Percentiles rank a stretch among this genome's conserved stretches.
Conservation (phyloP, 441 rosid species). For the Populus hybrid region DNA sequence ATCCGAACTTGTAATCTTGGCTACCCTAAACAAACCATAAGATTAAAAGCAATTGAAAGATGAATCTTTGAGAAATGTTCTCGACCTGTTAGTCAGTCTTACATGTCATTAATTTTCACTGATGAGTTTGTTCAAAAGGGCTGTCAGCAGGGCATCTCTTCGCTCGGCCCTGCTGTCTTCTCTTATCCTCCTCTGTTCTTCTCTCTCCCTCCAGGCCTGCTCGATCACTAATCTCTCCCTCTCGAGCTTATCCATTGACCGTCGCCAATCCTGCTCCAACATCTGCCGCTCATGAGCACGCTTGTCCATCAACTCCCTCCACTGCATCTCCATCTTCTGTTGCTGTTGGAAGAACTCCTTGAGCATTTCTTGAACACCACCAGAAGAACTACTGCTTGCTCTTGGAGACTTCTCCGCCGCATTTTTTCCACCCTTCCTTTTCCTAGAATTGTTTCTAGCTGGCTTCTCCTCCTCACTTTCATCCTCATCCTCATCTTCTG, state of each 20-base stretch:
- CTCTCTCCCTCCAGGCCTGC: conserved; percentile 54
- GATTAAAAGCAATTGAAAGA: background rate
- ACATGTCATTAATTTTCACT: conserved; percentile 20
- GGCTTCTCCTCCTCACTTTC: conserved; percentile 39
- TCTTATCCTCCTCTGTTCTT: conserved; percentile 46
- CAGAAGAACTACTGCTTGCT: conserved; percentile 5
- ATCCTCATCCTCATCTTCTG: conserved; percentile 37
- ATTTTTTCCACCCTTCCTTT: conserved; percentile 38
- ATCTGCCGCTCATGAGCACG: conserved; percentile 40
- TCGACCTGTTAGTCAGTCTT: conserved; percentile 7
- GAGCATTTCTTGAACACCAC: conserved; percentile 35
- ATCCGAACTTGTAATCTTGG: background rate
- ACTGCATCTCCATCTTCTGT: conserved; percentile 45
- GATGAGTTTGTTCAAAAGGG: conserved; percentile 43
- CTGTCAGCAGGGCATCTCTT: conserved; percentile 46
- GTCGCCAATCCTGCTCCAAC: conserved; percentile 54
- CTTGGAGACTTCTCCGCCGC: conserved; percentile 22
- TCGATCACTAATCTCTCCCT: conserved; percentile 48
- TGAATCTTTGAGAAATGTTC: background rate
- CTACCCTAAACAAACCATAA: background rate
- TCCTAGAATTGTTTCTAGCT: conserved; percentile 27
- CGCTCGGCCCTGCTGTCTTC: conserved; percentile 55
- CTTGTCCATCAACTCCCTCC: conserved; percentile 49
- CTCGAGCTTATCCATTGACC: conserved; percentile 49
- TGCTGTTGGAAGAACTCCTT: conserved; percentile 50